phyloP scores from a whole-genome alignment of 208 protist genomes.

The Crithidia thermophila region DNA sequence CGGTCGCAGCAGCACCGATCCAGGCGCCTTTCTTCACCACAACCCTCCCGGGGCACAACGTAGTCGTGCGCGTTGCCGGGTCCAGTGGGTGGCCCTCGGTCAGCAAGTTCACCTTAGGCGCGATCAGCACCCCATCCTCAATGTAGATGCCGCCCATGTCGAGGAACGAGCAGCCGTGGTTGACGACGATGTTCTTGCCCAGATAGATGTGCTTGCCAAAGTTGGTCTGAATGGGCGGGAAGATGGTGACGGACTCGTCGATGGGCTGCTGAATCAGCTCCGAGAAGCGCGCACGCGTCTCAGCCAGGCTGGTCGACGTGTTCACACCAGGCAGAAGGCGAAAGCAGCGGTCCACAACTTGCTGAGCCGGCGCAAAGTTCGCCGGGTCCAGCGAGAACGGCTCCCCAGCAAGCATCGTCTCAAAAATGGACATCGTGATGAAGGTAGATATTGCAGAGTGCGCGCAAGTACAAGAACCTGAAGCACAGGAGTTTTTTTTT shows the following conservation, averaged over 20 bases:
- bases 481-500: too few relatives aligned
- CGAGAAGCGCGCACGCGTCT: conserved; percentile 9
- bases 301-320: conserved; percentile 13
- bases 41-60: conserved; percentile 46
- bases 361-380: conserved; percentile 27
- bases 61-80: conserved; percentile 12
- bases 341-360: conserved; percentile 27
- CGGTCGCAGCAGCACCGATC: conserved; percentile 55
- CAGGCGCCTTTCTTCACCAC: conserved; percentile 59
- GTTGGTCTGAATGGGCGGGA: conserved; percentile 72
- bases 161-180: conserved; percentile 71
- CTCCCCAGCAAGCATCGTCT: conserved; percentile 53
- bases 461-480: too few relatives aligned
- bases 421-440: conserved; percentile 26
- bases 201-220: conserved; percentile 76
- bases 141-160: conserved; percentile 71
- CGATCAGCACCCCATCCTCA: conserved; percentile 60
- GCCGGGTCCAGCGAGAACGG: conserved; percentile 35
- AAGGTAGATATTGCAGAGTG: too few relatives aligned
- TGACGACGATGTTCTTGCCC: conserved; percentile 64
- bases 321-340: conserved; percentile 24
- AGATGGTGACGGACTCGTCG: conserved; percentile 43
- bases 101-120: conserved; percentile 64
- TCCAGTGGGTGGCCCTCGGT: conserved; percentile 80
- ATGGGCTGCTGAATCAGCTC: conserved; percentile 32